Base-by-base conservation (phyloP, 768 basidiomycete species). In the Sporobolomyces pararoseus region DNA sequence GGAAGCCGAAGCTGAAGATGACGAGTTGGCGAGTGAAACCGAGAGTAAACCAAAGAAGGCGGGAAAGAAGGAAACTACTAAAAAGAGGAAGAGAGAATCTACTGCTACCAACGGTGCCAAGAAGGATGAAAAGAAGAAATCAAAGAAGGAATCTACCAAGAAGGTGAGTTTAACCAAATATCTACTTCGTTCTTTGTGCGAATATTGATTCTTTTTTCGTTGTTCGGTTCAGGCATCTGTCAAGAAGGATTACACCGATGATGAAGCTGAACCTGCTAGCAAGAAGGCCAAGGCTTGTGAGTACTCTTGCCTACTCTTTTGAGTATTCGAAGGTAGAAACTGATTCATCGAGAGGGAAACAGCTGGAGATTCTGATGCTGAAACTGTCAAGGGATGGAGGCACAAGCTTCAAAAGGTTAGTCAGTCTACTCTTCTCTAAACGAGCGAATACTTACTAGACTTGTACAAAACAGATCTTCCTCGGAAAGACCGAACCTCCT, bases 331-430 rank as follows among this genome's bases (percentile, higher is more conserved):
- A n/a, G 32, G 23, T 13, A 14, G 31, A 10, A 19, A 27, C 31
- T 47, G 46, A 51, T 34, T 19, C 23, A 19, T 25, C 55, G 17
- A 37, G 34, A 2, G 19, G 32, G 13, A 10, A 9, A 31, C 61
- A 64, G 65, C 61, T 25, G 68, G 53, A 29, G 72, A 74, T 27
- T 51, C 68, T 4, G 70, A 54, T 25, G 55, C 65, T 46, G 74
- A 75, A 65, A 57, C 23, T 2, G 91, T 94, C 75, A 87, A 89
- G 77, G 89, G 90, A 66, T 95, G 93, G 92, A 84, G 94, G 74
- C 91, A 95, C 79, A 89, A 86, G 79, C 84, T 96, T 3, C 93
- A 97, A 80, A 89, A 91, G 79, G 89, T 66, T 6, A 1, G 63
- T 5, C 19, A 13, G 21, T 9, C 13, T 47, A 7, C 5, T 35